These are phyloP conservation scores for Claviceps maximensis DNA, from an alignment of 2,329 filamentous ascomycete genomes.

Conservation along the genomic window DNA sequence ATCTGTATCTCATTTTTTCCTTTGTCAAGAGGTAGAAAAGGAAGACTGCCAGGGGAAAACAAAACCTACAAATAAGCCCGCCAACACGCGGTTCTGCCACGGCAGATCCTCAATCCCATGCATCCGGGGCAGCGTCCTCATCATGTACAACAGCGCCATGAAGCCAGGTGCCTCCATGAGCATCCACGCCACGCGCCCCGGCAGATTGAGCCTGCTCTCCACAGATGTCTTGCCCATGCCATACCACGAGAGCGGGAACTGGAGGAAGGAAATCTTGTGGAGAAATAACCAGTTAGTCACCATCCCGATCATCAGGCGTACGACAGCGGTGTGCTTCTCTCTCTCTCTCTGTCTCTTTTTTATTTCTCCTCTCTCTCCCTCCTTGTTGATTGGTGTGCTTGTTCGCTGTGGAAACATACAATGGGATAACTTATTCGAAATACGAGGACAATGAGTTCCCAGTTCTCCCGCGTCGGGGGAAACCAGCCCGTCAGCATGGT, in stretches of 20 bases:
- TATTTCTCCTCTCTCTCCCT: not conserved
- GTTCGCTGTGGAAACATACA: conserved; percentile 23
- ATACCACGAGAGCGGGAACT: conserved; percentile 73
- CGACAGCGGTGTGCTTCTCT: too few species aligned
- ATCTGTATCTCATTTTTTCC: too few species aligned
- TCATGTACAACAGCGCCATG: conserved; percentile 64
- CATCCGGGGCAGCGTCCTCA: conserved; percentile 51
- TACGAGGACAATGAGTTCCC: conserved; percentile 34
- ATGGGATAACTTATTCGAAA: conserved; percentile 42
- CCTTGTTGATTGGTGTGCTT: not conserved
- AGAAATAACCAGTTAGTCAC: not conserved
- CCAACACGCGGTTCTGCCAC: conserved; percentile 67
- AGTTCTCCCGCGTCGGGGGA: conserved; percentile 45
- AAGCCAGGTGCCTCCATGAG: conserved; percentile 78
- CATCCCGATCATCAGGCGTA: too few species aligned
- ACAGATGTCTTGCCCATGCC: conserved; percentile 87
- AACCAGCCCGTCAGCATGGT: conserved; percentile 41
- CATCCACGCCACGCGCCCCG: conserved; percentile 76
- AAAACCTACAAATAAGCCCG: conserved; percentile 46
- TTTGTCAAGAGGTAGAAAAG: not conserved
- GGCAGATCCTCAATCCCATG: conserved; percentile 48
- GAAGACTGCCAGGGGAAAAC: conserved; percentile 4
- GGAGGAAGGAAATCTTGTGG: conserved; percentile 51
- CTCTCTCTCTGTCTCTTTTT: not conserved
- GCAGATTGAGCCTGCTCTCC: conserved; percentile 64